Evolutionary conservation across 2,329 filamentous ascomycete species (phyloP), one percentile per base, ranked within the genome.

Genomic region (Fusarium nurragi): DNA sequence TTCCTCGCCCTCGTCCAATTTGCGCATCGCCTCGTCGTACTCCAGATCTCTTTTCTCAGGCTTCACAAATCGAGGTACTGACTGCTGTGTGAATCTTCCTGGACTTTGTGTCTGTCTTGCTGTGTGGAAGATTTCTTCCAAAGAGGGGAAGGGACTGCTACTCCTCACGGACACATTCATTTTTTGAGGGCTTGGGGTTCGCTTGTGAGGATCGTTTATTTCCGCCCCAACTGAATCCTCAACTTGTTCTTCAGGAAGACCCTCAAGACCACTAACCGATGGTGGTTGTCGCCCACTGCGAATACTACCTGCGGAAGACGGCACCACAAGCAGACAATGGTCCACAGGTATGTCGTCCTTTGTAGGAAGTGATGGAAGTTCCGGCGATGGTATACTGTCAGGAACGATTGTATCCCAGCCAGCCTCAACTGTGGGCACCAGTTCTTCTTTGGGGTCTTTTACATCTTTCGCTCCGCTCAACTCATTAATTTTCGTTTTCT

Each of bases 211-310:
- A n/a, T 59, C 57, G 6, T 67, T 39, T 6, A 68, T 71, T 21
- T 71, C 73, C 8, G 63, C 64, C 16, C 72, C 67, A 2, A 71
- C 38, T 4, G 65, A 71, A 11, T 71, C 64, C 19, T 58, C 59
- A 41, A 69, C 30, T 19, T 37, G 47, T 16, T 69, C 60, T 30
- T 71, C 67, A 1, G 75, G 65, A 1, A 75, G 73, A 5, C 77
- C 70, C 18, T 65, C 59, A 36, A 76, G 75, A 36, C 75, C 70
- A 32, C 78, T 77, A 13, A 77, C 71, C 6, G 77, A 79, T 54
- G 84, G 81, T 5, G 80, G 79, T 55, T 86, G 85, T 14, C 82
- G 79, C 22, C 83, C 84, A 67, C 80, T 85, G 58, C 43, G 77
- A 64, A 77, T 71, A 65, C 79, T 85, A 57, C 76, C 77, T 10